Evolutionary conservation across 2,329 filamentous ascomycete genomes (phyloP).

Genomic region (Hypocreales sp.): DNA sequence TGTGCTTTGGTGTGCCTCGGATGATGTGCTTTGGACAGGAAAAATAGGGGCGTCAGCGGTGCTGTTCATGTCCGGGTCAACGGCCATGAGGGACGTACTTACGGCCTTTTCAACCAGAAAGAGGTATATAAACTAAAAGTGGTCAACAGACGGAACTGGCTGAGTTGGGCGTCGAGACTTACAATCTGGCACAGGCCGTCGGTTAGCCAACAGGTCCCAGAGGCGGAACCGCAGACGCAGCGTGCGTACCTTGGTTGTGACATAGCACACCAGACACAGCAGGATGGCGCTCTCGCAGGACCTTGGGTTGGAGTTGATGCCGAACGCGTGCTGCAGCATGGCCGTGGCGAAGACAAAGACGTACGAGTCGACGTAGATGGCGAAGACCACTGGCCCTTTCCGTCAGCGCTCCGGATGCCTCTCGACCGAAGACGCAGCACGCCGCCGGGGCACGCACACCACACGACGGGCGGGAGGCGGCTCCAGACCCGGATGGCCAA

Average conservation of each 20-base stretch:
- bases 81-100: slow-evolving; percentile 9
- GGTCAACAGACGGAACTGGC: no score
- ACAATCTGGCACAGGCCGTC: slow-evolving; percentile 14
- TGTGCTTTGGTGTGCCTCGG: slow-evolving; percentile 30
- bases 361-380: slow-evolving; percentile 45
- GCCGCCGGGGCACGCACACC: slow-evolving; percentile 23
- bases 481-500: slow-evolving; percentile 21
- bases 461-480: slow-evolving; percentile 24
- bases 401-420: background rate
- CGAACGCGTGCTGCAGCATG: slow-evolving; percentile 39
- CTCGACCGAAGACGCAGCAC: no score
- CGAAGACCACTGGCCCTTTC: slow-evolving; percentile 45
- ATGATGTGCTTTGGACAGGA: slow-evolving; percentile 33
- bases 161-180: no score
- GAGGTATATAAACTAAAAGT: slow-evolving; percentile 38
- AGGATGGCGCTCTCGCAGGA: slow-evolving; percentile 44
- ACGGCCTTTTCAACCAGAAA: slow-evolving; percentile 51
- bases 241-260: slow-evolving; percentile 44
- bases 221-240: no score
- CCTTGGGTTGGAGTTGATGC: slow-evolving; percentile 31
- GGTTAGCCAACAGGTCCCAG: no score
- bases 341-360: slow-evolving; percentile 42
- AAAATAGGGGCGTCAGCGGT: background rate
- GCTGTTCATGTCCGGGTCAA: slow-evolving; percentile 2
- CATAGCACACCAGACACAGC: slow-evolving; percentile 44